These are phyloP conservation scores for Thalassiosira livingstoniorum DNA, from an alignment of 352 stramenopile genomes.

Conservation along the genomic window DNA sequence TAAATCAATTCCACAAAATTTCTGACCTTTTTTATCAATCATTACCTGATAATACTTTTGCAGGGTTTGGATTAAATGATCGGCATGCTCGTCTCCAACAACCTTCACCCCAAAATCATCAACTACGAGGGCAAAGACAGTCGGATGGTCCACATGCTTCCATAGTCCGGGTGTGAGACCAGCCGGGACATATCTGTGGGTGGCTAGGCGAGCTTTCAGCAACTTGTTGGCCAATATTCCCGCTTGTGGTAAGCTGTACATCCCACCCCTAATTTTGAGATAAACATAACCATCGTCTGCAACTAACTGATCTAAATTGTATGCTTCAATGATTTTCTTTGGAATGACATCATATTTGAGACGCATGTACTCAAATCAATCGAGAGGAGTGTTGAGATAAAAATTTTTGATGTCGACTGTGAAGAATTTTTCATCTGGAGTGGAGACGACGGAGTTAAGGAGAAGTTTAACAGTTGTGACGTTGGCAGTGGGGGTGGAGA, in stretches of 20 bases:
- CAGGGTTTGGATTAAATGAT: not conserved
- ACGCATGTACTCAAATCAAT: slow-evolving; percentile 44
- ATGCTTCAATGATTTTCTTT: slow-evolving; percentile 10
- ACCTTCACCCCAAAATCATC: slow-evolving; percentile 7
- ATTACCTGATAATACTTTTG: too few species aligned
- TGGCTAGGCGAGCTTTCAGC: not conserved
- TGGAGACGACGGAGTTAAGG: slow-evolving; percentile 59
- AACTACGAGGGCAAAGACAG: not conserved
- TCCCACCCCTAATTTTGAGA: slow-evolving; percentile 10
- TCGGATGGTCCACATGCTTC: not conserved
- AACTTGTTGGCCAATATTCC: not conserved
- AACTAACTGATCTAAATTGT: slow-evolving; percentile 10
- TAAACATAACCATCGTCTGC: slow-evolving; percentile 17
- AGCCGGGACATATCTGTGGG: slow-evolving; percentile 10
- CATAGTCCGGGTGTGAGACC: slow-evolving; percentile 6
- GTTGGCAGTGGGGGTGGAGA: slow-evolving; percentile 8
- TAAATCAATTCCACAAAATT: too few species aligned
- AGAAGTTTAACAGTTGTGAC: slow-evolving; percentile 40
- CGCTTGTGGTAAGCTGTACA: slow-evolving; percentile 26
- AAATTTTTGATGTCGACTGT: slow-evolving; percentile 52
- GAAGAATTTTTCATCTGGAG: slow-evolving; percentile 18
- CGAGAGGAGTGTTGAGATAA: slow-evolving; percentile 50
- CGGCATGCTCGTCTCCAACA: not conserved
- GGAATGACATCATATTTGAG: slow-evolving; percentile 28
- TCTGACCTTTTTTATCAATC: too few species aligned